Base-by-base conservation (phyloP, 768 basidiomycete genomes). In the Rossbeevera mucosa region DNA sequence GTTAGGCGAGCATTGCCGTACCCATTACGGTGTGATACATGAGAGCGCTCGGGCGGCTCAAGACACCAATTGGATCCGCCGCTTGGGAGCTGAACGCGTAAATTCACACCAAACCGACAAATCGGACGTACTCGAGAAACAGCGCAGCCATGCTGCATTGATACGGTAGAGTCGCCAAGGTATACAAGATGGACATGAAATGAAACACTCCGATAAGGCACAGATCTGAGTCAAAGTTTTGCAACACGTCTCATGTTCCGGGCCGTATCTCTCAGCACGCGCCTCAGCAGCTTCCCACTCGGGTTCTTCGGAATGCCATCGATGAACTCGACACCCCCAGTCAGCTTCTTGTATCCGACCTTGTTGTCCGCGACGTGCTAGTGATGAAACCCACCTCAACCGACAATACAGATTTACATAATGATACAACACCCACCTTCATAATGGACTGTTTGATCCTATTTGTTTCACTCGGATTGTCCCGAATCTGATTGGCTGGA, bases 261-360 rank as follows among this genome's bases (percentile, higher is more conserved):
- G 2, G 80, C 83, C 54, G 71, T 62, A 20, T 81, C 81, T 30
- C 82, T 71, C 21, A 85, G 64, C 11, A 82, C 66, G 26, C 82
- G 77, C 43, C 80, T 65, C 28, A 83, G 74, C 43, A 84, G 74
- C 64, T 85, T 85, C n/a, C 86, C 85, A 21, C 82, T 83, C 2
- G 85, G 81, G 58, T 83, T 86, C 74, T 83, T 86, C 2, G 85
- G 86, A 36, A 87, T 78, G 2, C 63, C 67, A 41, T 84, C 78
- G 22, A 84, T 73, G 52, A 86, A 80, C 55, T 81, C 79, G 4
- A 87, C 74, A 8, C 84, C 85, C 7, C 82, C 84, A 4, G 75
- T 70, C 1, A 87, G 64, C 57, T 73, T 76, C 65, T 87, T 87
- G 64, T 86, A 86, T 40, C 71, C 68, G 5, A 76, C 73, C 59